Percentiles rank a stretch among this genome's conserved stretches.
phyloP scores from a whole-genome alignment of 2,329 filamentous ascomycete genomes.

The Ophiocordyceps camponoti-floridani region DNA sequence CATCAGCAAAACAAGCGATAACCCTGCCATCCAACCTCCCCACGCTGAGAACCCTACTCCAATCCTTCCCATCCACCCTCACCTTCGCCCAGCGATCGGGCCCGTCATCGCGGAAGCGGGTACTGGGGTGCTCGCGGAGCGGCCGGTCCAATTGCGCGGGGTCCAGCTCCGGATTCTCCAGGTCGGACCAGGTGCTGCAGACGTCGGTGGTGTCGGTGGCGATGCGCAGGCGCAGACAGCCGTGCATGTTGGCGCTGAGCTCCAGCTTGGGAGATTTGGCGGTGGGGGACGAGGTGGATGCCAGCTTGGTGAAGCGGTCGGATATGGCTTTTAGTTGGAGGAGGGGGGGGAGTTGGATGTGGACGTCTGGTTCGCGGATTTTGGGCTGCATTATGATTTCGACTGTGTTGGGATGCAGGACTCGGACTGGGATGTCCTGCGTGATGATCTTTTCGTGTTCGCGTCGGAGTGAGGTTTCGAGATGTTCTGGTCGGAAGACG shows the following conservation, averaged over 20 bases:
- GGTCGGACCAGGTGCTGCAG: slow-evolving; percentile 65
- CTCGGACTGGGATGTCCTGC: slow-evolving; percentile 88
- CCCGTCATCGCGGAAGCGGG: slow-evolving; percentile 56
- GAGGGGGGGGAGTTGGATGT: slow-evolving; percentile 77
- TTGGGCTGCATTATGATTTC: slow-evolving; percentile 86
- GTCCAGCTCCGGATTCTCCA: slow-evolving; percentile 79
- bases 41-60: slow-evolving; percentile 86
- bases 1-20: slow-evolving; percentile 76
- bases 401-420: slow-evolving; percentile 69
- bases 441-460: slow-evolving; percentile 85
- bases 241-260: slow-evolving; percentile 87
- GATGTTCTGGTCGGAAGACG: slow-evolving; percentile 28
- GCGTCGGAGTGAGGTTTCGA: slow-evolving; percentile 39
- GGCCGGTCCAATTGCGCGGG: slow-evolving; percentile 54
- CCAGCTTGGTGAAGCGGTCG: slow-evolving; percentile 85
- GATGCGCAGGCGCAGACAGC: slow-evolving; percentile 62
- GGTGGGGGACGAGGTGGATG: slow-evolving; percentile 26
- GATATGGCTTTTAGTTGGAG: slow-evolving; percentile 85
- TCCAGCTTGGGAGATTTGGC: slow-evolving; percentile 52
- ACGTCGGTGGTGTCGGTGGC: slow-evolving; percentile 73
- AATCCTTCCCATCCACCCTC: slow-evolving; percentile 81
- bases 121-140: slow-evolving; percentile 66
- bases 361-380: slow-evolving; percentile 79
- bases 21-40: slow-evolving; percentile 77
- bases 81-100: slow-evolving; percentile 80